Conservation (phyloP, 805 yeast genomes). For the Metschnikowia santaceciliae region DNA sequence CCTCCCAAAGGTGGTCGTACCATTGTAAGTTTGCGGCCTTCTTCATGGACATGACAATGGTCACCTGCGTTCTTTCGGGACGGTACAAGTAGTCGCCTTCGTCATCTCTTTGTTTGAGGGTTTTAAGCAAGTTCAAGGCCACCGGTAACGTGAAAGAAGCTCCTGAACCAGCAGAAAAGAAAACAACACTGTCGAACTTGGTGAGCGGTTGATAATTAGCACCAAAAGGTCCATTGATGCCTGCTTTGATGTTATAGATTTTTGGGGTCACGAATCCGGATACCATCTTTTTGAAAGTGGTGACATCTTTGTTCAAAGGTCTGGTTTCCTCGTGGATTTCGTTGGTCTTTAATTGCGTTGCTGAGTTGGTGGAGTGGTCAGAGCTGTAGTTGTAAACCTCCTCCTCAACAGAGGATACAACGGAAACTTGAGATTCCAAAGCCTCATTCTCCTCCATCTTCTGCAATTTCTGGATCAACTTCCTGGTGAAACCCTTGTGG, state of each 20-base stretch:
- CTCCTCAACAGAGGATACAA: background rate
- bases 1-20: conserved; percentile 33
- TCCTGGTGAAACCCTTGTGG: conserved; percentile 42
- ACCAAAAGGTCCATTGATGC: conserved; percentile 46
- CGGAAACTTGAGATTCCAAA: conserved; percentile 3
- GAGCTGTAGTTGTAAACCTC: conserved; percentile 1
- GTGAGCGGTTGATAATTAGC: conserved; percentile 38
- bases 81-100: conserved; percentile 31
- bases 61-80: conserved; percentile 24
- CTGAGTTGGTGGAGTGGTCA: background rate
- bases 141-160: conserved; percentile 45
- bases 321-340: background rate
- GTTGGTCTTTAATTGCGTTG: conserved; percentile 1
- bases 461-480: conserved; percentile 26
- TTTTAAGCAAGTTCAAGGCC: conserved; percentile 36
- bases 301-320: conserved; percentile 4
- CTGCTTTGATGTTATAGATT: conserved; percentile 27
- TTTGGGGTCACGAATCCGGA: conserved; percentile 6
- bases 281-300: conserved; percentile 1
- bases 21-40: conserved; percentile 26
- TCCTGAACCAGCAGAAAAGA: conserved; percentile 45
- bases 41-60: conserved; percentile 33
- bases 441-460: conserved; percentile 16
- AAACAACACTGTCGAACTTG: conserved; percentile 37
- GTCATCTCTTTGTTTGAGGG: conserved; percentile 23